Percentiles rank a stretch among this genome's conserved stretches.
These are phyloP conservation scores for Fusarium irregulare DNA, from an alignment of 2,329 filamentous ascomycete genomes.

Conservation along the genomic window DNA sequence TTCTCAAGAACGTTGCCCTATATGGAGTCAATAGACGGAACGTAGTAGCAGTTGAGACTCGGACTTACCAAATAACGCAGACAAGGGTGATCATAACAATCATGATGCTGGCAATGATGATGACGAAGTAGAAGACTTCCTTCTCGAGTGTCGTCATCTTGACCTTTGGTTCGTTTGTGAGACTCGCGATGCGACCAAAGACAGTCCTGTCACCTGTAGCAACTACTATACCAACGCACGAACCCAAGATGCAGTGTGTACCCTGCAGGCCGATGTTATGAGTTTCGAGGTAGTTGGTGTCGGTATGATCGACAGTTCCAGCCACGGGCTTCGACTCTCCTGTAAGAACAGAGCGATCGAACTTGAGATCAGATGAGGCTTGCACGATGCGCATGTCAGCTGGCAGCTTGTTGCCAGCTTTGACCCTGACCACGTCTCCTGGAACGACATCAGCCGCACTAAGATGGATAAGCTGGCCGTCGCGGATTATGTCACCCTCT, in stretches of 20 bases:
- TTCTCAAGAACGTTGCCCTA: conserved; percentile 77
- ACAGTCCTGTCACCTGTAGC: conserved; percentile 79
- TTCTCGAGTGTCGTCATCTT: conserved; percentile 77
- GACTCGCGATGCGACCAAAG: conserved; percentile 78
- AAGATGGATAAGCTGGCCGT: not conserved
- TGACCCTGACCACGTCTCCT: conserved; percentile 2
- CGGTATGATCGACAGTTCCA: conserved; percentile 1
- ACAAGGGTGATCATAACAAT: conserved; percentile 73
- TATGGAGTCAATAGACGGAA: accelerated
- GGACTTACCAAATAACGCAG: conserved; percentile 59
- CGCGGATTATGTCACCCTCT: conserved; percentile 5
- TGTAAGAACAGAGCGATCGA: not conserved
- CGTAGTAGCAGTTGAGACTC: conserved; percentile 16
- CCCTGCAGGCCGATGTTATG: conserved; percentile 81
- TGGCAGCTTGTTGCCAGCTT: conserved; percentile 8
- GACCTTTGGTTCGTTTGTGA: conserved; percentile 76
- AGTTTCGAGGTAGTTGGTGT: conserved; percentile 63
- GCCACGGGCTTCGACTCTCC: conserved; percentile 14
- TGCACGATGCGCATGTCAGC: conserved; percentile 8
- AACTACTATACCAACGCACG: conserved; percentile 74
- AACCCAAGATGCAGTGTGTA: conserved; percentile 79
- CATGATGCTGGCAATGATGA: conserved; percentile 76
- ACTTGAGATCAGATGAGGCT: conserved; percentile 9
- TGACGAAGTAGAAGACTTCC: conserved; percentile 79
- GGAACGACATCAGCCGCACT: conserved; percentile 7